Base-by-base conservation (phyloP, 768 basidiomycete species). In the Hygrocybe coccinea region DNA sequence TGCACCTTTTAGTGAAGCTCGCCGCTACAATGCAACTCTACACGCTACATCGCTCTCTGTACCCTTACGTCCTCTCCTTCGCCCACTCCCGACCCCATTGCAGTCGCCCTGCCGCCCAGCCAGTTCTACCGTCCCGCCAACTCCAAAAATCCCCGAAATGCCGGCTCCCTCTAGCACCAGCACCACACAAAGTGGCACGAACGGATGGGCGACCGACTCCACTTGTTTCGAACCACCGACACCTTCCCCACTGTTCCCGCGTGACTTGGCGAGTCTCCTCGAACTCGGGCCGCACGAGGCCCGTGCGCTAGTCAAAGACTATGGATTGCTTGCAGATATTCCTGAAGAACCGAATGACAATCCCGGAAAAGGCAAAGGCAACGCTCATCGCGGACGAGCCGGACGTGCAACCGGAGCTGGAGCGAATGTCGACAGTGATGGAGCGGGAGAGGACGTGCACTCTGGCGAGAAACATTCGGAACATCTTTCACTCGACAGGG, bases 51-150 rank as follows among this genome's bases (percentile, higher is more conserved):
- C 72, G 21, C 67, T 73, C 41, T 61, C 66, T n/a, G 76, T 74
- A 15, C 76, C 76, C 10, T 68, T 82, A 25, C 72, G 76, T 19
- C 79, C 80, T 15, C 75, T 83, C 3, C 67, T 83, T 14, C 76
- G 80, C 0, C 80, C 81, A 1, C 67, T 78, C 17, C 76, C 76
- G 1, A 77, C 75, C 15, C 74, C 76, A 41, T 71, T 76, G 47
- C 77, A 79, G 60, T 79, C 78, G 5, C 79, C 78, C 2, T 59
- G 67, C 36, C 66, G 66, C 46, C 48, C 49, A 36, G n/a, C 15
- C 5, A 50, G 29, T 25, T 44, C 38, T 29, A 41, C 70, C 8
- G 59, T 44, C 45, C 58, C 55, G 54, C 65, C 57, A 55, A 61
- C 52, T 37, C 62, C 59, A 39, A 66, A 17, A 47, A 19, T 33